Base-by-base conservation (phyloP, 495 filamentous ascomycete species). In the Thermothielavioides terrestris region DNA sequence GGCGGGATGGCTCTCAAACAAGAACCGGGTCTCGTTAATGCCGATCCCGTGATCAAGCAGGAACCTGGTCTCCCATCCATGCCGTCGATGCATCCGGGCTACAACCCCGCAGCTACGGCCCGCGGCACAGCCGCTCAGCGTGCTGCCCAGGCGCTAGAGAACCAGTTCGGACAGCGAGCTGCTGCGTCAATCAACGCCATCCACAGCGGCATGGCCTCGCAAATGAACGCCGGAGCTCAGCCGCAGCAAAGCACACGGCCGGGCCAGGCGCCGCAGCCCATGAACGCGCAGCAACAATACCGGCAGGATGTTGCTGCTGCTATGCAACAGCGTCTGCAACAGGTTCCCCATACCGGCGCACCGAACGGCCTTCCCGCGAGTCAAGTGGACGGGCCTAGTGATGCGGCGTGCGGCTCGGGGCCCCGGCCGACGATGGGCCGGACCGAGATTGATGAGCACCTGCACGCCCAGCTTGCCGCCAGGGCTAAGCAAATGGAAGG, bases 111-210 rank as follows among this genome's bases (percentile, higher is more conserved):
- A 35, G 50, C 39, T 37, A 46, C 26, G 1, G 32, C 61, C 14
- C 53, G 50, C 23, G 41, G 64, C 46, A 77, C 58, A 27, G 73
- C 76, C 9, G 84, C 85, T 25, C 72, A 78, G 52, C 80, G 85
- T 22, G 88, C 88, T 38, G 77, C 80, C 18, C 73, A 76, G 46
- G 72, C 84, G 28, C 61, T 92, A 6, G 79, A 85, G 44, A 73
- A 78, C 52, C 80, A 83, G 55, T 94, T 82, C 60, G 88, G 87
- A 11, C 69, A 75, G 17, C 73, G 80, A 35, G 86, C 86, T n/a
- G 77, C 78, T 22, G 76, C 75, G 34, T 85, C 83, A 9, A 84
- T 89, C 57, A 82, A 74, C 52, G 62, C 68, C 61, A 73, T 59
- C 52, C 68, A 62, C 61, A 70, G 44, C 31, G 58, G 62, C 28